Evolutionary conservation across 2,329 filamentous ascomycete genomes (phyloP).

Genomic region (Fusarium denticulatum): DNA sequence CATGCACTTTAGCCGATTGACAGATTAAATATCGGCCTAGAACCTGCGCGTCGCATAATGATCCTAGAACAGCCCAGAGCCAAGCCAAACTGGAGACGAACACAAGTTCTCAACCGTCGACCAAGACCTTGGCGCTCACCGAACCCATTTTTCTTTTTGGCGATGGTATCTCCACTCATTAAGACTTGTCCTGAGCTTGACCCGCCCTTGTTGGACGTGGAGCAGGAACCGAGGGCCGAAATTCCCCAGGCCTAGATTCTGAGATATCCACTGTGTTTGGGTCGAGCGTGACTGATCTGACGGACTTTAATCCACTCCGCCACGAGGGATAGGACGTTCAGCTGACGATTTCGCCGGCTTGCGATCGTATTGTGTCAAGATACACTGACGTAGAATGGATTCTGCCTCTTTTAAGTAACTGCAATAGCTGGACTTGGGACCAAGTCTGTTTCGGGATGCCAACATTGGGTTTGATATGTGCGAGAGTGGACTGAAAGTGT

Average conservation of each 20-base stretch:
- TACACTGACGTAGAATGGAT: background rate
- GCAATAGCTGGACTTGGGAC: rapidly evolving
- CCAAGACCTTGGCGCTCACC: slow-evolving; percentile 23
- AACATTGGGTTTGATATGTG: no score
- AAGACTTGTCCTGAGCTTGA: slow-evolving; percentile 22
- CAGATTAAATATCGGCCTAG: background rate
- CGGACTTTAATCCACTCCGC: background rate
- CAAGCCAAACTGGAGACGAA: slow-evolving; percentile 10
- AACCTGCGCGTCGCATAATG: slow-evolving; percentile 6
- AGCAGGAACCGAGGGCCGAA: slow-evolving; percentile 19
- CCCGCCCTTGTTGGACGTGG: background rate
- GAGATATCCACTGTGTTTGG: background rate
- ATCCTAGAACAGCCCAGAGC: slow-evolving; percentile 11
- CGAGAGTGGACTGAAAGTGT: no score
- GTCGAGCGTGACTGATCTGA: background rate
- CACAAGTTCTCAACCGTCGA: background rate
- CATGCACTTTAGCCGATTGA: background rate
- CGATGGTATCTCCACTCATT: slow-evolving; percentile 10
- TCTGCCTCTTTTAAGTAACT: rapidly evolving
- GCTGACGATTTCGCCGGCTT: background rate
- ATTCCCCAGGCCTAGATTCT: slow-evolving; percentile 7
- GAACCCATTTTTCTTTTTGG: background rate
- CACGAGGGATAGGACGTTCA: background rate
- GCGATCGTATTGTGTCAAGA: no score
- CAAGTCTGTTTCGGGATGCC: no score